Conservation (phyloP, 2,329 filamentous ascomycete genomes). For the Mollisiaceae sp. region DNA sequence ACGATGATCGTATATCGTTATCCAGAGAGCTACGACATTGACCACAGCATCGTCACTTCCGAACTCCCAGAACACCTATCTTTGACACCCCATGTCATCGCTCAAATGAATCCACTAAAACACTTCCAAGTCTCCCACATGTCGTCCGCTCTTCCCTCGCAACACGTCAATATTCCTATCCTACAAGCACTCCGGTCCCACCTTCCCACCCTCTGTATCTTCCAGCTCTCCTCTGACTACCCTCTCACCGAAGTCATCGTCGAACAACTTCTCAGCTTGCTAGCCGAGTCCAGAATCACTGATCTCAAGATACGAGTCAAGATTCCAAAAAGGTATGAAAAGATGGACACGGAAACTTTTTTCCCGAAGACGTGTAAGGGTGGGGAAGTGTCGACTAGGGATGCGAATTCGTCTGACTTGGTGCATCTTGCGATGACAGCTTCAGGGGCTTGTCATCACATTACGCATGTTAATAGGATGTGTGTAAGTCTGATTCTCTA, state of each 20-base stretch:
- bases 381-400: not conserved
- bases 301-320: constrained; percentile 13
- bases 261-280: not conserved
- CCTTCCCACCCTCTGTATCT: constrained; percentile 6
- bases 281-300: not conserved
- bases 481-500: constrained; percentile 1
- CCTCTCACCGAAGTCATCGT: not conserved
- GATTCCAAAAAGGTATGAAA: not conserved
- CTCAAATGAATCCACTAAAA: constrained; percentile 18
- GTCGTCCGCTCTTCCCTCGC: constrained; percentile 10
- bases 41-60: not conserved
- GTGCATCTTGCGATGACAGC: constrained; percentile 4
- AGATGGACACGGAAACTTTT: not conserved
- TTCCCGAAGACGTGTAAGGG: not conserved
- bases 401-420: not conserved
- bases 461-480: constrained; percentile 8
- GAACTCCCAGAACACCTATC: constrained; percentile 1
- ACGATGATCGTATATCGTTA: constrained; percentile 18
- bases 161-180: not conserved
- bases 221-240: constrained; percentile 7
- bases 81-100: constrained; percentile 17
- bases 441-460: not conserved
- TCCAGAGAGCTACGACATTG: constrained; percentile 10
- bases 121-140: constrained; percentile 18
- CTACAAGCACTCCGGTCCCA: constrained; percentile 16